Base-by-base conservation (phyloP, 306 rosid species). In the Vigna radiata region DNA sequence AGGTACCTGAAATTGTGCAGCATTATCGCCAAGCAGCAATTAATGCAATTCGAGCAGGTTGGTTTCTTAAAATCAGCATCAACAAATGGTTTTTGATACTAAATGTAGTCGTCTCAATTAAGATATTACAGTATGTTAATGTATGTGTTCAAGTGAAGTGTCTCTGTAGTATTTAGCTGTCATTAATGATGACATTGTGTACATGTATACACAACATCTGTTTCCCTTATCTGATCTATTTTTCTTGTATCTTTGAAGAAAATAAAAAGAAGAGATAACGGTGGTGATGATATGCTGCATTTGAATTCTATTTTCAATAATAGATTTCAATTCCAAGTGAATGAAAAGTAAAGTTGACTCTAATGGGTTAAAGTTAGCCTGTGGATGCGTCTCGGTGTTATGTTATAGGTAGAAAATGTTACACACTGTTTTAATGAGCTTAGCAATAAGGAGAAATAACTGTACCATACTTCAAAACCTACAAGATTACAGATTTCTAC, bases 1-100 rank as follows among this genome's bases (percentile, higher is more conserved):
- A 88, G 80, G 89, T 92, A 36, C 80, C 76, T 23, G 84, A 83
- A 73, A 87, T 90, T n/a, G 96, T 95, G 29, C 88, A 89, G 79
- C 90, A 90, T 59, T 92, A 92, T 68, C 87, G 96, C 27, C 89
- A 71, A 43, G 73, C 85, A 46, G 85, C 85, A 46, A 65, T 77
- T 14, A 82, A 82, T 72, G 85, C 85, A 53, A 77, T 82, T 80
- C 88, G 89, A 55, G 98, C 97, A 55, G 98, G 98, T 95, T 69
- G 0, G 21, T 36, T 50, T 41, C 36, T 43, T 66, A 7, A 41
- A 41, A 41, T 9, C 46, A 41, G 8, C 44, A 7, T 8, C 12
- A 41, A 9, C 13, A 11, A 39, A 41, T 41, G 46, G 12, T 41
- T 41, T 41, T 41, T 41, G 10, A 60, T 14, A 6, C 19, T 29